These are phyloP conservation scores for Bassia scoparia DNA, from an alignment of 148 eudicot genomes.

Conservation along the genomic window DNA sequence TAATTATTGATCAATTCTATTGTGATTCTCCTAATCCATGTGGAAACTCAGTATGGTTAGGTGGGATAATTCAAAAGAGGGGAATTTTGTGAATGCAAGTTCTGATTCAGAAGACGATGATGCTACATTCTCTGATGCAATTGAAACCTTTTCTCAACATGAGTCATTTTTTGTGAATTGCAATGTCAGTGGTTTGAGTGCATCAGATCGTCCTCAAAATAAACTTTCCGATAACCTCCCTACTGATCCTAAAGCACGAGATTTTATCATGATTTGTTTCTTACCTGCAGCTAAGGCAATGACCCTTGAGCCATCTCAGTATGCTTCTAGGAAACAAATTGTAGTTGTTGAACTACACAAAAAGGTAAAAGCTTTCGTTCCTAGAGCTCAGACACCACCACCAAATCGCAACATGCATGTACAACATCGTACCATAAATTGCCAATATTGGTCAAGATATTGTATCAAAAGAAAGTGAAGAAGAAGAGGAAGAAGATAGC, in stretches of 20 bases:
- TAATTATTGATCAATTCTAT: constrained; percentile 88
- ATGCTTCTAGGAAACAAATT: constrained; percentile 51
- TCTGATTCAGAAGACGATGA: constrained; percentile 29
- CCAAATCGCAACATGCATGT: constrained; percentile 32
- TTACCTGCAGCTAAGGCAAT: constrained; percentile 92
- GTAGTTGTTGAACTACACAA: constrained; percentile 34
- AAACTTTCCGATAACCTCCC: constrained; percentile 30
- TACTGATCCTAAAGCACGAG: constrained; percentile 49
- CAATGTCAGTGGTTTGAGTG: constrained; percentile 60
- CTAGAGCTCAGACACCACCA: constrained; percentile 40
- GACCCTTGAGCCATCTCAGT: constrained; percentile 66
- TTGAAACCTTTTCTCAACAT: constrained; percentile 43
- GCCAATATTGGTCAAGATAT: constrained; percentile 36
- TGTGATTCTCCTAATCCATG: too few relatives aligned
- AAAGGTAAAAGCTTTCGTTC: constrained; percentile 34
- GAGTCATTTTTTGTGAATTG: constrained; percentile 58
- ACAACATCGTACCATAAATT: constrained; percentile 36
- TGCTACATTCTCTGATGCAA: constrained; percentile 55
- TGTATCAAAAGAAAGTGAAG: constrained; percentile 41
- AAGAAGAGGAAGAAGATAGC: constrained; percentile 31
- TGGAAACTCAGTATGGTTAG: constrained; percentile 25
- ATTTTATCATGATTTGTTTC: constrained; percentile 88
- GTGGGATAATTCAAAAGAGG: constrained; percentile 22
- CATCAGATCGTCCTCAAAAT: constrained; percentile 32
- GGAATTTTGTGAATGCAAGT: constrained; percentile 19